phyloP scores from a whole-genome alignment of 805 yeast genomes.

The Wickerhamiella vanderwaltii region DNA sequence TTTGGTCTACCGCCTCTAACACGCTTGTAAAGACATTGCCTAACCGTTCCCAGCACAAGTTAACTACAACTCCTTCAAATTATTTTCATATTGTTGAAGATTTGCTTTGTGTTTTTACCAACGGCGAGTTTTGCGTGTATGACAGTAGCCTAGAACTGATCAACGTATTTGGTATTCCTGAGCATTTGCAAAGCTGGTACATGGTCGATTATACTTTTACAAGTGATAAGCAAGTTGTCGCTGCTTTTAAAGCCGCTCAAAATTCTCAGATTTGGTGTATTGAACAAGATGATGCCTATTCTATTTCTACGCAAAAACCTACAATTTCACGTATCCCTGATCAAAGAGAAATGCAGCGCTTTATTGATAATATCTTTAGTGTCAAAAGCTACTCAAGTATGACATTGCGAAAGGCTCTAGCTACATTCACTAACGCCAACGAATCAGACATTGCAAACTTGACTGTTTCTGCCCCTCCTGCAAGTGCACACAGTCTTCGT shows the following conservation, averaged over 20 bases:
- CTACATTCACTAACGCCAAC: not conserved
- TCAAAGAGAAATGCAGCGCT: slow-evolving; percentile 9
- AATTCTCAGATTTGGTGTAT: slow-evolving; percentile 9
- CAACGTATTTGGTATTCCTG: not conserved
- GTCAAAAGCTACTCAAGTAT: slow-evolving; percentile 6
- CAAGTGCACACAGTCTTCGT: slow-evolving; percentile 3
- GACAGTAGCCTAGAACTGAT: not conserved
- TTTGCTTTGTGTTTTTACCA: slow-evolving; percentile 11
- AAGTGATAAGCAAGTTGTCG: slow-evolving; percentile 4
- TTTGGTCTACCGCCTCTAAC: slow-evolving; percentile 44
- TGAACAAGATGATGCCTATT: not conserved
- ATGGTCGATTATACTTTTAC: slow-evolving; percentile 4
- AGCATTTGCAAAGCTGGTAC: slow-evolving; percentile 1
- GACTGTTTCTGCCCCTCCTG: slow-evolving; percentile 6
- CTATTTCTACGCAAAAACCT: slow-evolving; percentile 3
- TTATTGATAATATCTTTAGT: slow-evolving; percentile 10
- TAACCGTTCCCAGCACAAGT: not conserved
- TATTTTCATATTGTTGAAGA: slow-evolving; percentile 10
- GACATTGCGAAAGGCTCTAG: slow-evolving; percentile 11
- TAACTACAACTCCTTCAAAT: slow-evolving; percentile 12
- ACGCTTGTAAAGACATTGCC: slow-evolving; percentile 20
- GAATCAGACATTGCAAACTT: slow-evolving; percentile 7
- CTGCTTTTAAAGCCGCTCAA: slow-evolving; percentile 15
- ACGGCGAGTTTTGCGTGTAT: slow-evolving; percentile 10
- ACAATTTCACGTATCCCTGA: slow-evolving; percentile 12